These are phyloP conservation scores for Starmerella sirachaensis DNA, from an alignment of 805 yeast genomes.

Conservation along the genomic window DNA sequence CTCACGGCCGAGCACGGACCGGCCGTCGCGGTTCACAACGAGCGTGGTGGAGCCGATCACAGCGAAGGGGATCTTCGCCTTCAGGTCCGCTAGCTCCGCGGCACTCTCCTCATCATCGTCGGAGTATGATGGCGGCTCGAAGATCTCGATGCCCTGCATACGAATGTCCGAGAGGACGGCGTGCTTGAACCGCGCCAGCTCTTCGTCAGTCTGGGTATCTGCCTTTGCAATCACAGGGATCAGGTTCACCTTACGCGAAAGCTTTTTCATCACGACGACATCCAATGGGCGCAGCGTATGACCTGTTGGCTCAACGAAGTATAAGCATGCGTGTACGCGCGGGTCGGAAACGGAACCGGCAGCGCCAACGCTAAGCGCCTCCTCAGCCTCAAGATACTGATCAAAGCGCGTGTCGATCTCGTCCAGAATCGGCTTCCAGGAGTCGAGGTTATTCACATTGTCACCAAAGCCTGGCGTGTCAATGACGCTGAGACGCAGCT, in stretches of 20 bases:
- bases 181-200: constrained; percentile 60
- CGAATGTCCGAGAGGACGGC: constrained; percentile 67
- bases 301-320: constrained; percentile 95
- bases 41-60: constrained; percentile 80
- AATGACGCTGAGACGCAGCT: constrained; percentile 67
- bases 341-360: constrained; percentile 44
- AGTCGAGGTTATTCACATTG: constrained; percentile 60
- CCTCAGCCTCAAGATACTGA: constrained; percentile 78
- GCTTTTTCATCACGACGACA: constrained; percentile 71
- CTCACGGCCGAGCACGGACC: constrained; percentile 74
- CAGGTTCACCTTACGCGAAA: constrained; percentile 83
- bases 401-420: constrained; percentile 82
- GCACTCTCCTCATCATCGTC: constrained; percentile 77
- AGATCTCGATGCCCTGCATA: constrained; percentile 60
- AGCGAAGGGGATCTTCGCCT: constrained; percentile 76
- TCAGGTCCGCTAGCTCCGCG: constrained; percentile 51
- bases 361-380: constrained; percentile 59
- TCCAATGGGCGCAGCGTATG: constrained; percentile 84
- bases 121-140: constrained; percentile 66
- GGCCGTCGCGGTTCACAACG: constrained; percentile 57
- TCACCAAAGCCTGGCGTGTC: constrained; percentile 95
- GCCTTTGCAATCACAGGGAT: constrained; percentile 92
- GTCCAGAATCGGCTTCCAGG: constrained; percentile 85
- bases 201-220: constrained; percentile 83
- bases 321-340: constrained; percentile 85